Conservation (phyloP, 2,329 filamentous ascomycete species). For the Penicillium nordicum region DNA sequence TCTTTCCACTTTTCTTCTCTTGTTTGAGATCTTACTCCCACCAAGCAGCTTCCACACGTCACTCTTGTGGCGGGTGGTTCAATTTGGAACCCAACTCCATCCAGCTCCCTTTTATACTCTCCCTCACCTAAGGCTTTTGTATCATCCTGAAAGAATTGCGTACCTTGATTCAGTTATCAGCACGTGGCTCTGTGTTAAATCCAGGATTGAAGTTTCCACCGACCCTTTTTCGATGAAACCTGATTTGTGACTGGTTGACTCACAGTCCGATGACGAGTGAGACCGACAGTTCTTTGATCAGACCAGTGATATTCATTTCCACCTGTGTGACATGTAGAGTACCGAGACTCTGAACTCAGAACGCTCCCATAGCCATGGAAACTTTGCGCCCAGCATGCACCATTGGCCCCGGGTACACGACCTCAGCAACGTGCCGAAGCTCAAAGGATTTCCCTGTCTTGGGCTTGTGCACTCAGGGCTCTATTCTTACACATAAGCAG, state of each 20-base stretch:
- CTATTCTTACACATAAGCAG: background rate
- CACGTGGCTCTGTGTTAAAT: slow-evolving; percentile 12
- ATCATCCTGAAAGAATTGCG: slow-evolving; percentile 2
- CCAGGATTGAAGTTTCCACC: slow-evolving; percentile 1
- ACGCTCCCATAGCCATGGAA: slow-evolving; percentile 2
- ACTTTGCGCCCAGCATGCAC: background rate
- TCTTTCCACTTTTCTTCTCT: background rate
- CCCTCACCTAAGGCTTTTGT: slow-evolving; percentile 1
- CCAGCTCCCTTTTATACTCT: slow-evolving; percentile 7
- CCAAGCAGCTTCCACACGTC: slow-evolving; percentile 1
- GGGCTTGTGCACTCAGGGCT: background rate
- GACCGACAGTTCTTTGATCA: background rate
- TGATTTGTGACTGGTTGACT: slow-evolving; percentile 14
- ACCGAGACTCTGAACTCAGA: slow-evolving; percentile 9
- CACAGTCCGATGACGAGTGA: slow-evolving; percentile 4
- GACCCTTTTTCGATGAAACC: background rate
- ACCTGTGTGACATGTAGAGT: slow-evolving; percentile 10
- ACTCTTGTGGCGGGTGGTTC: slow-evolving; percentile 16
- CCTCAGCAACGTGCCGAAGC: slow-evolving; percentile 7
- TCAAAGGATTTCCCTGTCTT: background rate
- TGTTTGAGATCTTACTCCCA: background rate
- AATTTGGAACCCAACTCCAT: slow-evolving; percentile 15
- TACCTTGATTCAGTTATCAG: slow-evolving; percentile 9
- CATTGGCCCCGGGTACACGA: slow-evolving; percentile 6
- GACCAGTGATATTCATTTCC: slow-evolving; percentile 3